Conservation (phyloP, 2,329 filamentous ascomycete genomes). For the Pseudocercospora ulei region DNA sequence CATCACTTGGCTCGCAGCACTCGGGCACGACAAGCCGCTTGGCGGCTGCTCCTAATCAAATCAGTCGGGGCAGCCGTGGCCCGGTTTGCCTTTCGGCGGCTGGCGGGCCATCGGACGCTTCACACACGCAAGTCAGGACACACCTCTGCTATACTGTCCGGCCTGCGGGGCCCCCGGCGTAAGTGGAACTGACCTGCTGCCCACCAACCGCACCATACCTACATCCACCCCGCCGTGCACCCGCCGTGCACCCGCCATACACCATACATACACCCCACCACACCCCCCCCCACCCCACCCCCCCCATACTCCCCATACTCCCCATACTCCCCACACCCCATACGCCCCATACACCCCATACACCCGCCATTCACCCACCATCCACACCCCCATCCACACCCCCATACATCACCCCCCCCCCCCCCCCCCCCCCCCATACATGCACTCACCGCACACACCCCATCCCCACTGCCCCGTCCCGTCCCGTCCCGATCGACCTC, state of each 20-base stretch:
- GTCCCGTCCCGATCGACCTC: background rate
- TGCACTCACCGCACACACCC: too few species aligned
- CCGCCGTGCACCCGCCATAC: too few species aligned
- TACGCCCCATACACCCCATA: background rate
- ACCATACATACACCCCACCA: too few species aligned
- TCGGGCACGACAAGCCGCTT: constrained; percentile 4
- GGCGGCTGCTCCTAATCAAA: constrained; percentile 7
- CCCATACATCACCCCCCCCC: background rate
- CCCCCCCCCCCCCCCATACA: too few species aligned
- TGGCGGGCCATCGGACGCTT: constrained; percentile 15
- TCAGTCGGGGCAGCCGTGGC: constrained; percentile 5
- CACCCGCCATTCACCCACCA: background rate
- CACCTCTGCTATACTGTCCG: too few species aligned
- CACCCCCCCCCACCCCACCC: too few species aligned
- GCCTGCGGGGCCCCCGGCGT: constrained; percentile 3
- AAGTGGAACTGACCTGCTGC: constrained; percentile 5
- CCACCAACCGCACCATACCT: background rate
- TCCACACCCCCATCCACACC: background rate
- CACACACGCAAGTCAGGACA: too few species aligned
- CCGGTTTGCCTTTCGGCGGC: constrained; percentile 7
- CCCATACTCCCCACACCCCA: background rate
- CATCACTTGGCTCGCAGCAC: constrained; percentile 6
- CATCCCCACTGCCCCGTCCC: too few species aligned
- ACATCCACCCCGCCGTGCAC: too few species aligned
- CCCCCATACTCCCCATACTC: background rate